Conservation (phyloP, 495 filamentous ascomycete genomes). For the Opeltia flavorubescens region DNA sequence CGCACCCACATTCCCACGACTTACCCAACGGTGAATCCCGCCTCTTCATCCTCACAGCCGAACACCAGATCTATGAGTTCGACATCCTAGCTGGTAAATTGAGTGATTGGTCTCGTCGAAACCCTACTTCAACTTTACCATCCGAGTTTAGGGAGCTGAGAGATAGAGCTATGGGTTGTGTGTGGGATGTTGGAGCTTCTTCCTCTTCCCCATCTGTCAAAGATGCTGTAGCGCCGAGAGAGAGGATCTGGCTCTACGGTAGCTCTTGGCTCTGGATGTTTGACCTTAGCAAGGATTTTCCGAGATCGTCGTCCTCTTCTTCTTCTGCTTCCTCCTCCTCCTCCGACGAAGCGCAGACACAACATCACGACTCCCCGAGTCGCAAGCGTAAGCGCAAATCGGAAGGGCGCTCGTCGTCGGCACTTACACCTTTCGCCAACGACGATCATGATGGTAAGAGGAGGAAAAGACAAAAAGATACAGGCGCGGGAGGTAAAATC, state of each 20-base stretch:
- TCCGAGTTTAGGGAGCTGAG: constrained; percentile 51
- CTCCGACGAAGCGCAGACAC: no score
- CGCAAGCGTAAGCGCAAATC: no score
- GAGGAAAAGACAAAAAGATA: constrained; percentile 24
- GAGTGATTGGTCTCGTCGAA: constrained; percentile 73
- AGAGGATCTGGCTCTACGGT: constrained; percentile 78
- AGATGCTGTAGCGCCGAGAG: constrained; percentile 26
- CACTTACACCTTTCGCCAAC: no score
- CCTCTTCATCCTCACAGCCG: constrained; percentile 61
- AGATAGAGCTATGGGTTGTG: constrained; percentile 64
- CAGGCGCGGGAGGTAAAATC: constrained; percentile 49
- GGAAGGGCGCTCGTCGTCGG: no score
- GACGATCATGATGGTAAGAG: constrained; percentile 15
- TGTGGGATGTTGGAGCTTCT: constrained; percentile 56
- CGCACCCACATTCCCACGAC: constrained; percentile 30
- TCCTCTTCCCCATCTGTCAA: not conserved
- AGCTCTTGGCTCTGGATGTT: constrained; percentile 85
- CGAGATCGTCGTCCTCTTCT: no score
- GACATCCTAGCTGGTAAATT: constrained; percentile 58
- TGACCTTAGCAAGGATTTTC: constrained; percentile 62
- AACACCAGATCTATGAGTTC: constrained; percentile 64
- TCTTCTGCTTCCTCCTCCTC: no score
- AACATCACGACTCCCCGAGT: no score
- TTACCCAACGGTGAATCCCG: constrained; percentile 36
- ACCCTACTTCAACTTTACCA: constrained; percentile 62